Conservation (phyloP, 768 basidiomycete genomes). For the Filobasidium floriforme region DNA sequence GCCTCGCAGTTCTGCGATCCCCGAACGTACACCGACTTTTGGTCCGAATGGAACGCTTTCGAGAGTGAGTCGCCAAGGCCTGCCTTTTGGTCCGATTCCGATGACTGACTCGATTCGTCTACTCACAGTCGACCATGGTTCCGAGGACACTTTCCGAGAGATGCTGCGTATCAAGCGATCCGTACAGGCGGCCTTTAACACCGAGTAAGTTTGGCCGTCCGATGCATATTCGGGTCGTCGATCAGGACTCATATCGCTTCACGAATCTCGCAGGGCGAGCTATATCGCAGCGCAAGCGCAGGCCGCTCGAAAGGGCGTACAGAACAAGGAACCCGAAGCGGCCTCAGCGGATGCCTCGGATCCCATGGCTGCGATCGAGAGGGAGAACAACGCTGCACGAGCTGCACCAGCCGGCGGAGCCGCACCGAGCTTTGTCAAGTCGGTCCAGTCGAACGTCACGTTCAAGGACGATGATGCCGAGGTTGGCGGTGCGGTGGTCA, state of each 20-base stretch:
- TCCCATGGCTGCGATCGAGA: constrained; percentile 68
- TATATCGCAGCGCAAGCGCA: constrained; percentile 86
- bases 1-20: constrained; percentile 99
- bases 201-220: constrained; percentile 54
- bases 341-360: constrained; percentile 50
- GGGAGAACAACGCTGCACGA: constrained; percentile 26
- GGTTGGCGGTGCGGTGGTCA: constrained; percentile 43
- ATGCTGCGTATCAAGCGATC: constrained; percentile 81
- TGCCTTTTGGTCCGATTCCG: background rate
- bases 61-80: constrained; percentile 52
- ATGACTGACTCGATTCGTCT: constrained; percentile 7
- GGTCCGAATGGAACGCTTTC: constrained; percentile 94
- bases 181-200: constrained; percentile 98
- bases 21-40: constrained; percentile 75
- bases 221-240: constrained; percentile 47
- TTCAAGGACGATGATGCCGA: constrained; percentile 51
- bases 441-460: constrained; percentile 46
- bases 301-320: constrained; percentile 55
- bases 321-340: constrained; percentile 48
- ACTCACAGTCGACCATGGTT: constrained; percentile 77
- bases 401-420: constrained; percentile 17
- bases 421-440: constrained; percentile 38
- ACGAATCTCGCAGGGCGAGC: constrained; percentile 26
- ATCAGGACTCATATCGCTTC: constrained; percentile 8
- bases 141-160: constrained; percentile 86